Conservation (phyloP, 495 filamentous ascomycete species). For the Durotheca rogersii region DNA sequence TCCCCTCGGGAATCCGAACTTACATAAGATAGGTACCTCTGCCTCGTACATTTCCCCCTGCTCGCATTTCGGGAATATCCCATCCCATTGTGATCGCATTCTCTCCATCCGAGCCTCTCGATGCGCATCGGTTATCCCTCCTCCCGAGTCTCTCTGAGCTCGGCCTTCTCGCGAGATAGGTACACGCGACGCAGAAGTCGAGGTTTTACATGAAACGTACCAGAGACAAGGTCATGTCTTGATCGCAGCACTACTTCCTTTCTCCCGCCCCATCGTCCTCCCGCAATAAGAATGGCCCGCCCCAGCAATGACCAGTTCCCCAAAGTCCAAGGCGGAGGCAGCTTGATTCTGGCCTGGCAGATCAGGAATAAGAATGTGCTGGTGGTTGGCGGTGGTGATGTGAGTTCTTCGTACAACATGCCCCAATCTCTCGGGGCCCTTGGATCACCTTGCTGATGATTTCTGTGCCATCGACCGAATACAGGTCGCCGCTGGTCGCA, state of each 20-base stretch:
- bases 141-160: constrained; percentile 12
- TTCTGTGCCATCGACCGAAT: not conserved
- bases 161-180: constrained; percentile 16
- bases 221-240: not conserved
- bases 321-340: constrained; percentile 82
- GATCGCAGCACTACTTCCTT: not conserved
- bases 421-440: too few relatives aligned
- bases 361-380: constrained; percentile 78
- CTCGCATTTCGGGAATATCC: too few relatives aligned
- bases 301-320: constrained; percentile 57
- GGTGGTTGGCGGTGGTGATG: constrained; percentile 92
- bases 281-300: constrained; percentile 48
- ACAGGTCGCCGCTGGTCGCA: constrained; percentile 92
- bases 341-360: constrained; percentile 93
- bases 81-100: too few relatives aligned
- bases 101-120: constrained; percentile 17
- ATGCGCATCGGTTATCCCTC: constrained; percentile 19
- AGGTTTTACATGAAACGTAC: not conserved
- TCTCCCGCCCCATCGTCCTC: not conserved
- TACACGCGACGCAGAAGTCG: too few relatives aligned
- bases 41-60: too few relatives aligned
- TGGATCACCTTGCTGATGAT: not conserved
- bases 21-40: too few relatives aligned
- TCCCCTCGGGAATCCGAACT: too few relatives aligned
- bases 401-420: too few relatives aligned